A percentile compares a stretch with the other conserved stretches of the same genome.
phyloP scores from a whole-genome alignment of 1,284 basidiomycete genomes.

The Omphalotus olearius region DNA sequence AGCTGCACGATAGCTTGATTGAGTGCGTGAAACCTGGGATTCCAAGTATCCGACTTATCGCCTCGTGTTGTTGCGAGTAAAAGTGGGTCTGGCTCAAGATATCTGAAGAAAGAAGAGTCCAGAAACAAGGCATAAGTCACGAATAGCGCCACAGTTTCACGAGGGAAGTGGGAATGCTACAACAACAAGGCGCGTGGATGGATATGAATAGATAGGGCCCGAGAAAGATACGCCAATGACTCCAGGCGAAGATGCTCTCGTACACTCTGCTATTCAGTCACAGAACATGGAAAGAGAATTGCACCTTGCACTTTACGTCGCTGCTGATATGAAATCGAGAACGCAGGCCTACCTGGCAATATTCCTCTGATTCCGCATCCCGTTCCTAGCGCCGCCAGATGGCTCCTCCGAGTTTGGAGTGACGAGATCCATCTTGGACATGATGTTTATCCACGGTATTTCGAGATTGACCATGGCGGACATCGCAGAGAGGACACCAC shows the following conservation, averaged over 20 bases:
- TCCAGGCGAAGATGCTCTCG: too few species aligned
- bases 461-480: conserved; percentile 98
- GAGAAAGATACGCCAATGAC: background rate
- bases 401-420: conserved; percentile 60
- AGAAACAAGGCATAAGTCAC: conserved; percentile 4
- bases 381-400: conserved; percentile 63
- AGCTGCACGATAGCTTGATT: conserved; percentile 95
- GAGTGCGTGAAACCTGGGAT: conserved; percentile 88
- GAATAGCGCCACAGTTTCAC: too few species aligned
- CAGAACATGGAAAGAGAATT: background rate
- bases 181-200: too few species aligned
- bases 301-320: background rate
- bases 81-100: conserved; percentile 95
- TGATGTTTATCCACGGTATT: conserved; percentile 94
- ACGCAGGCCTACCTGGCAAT: conserved; percentile 62
- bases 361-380: conserved; percentile 65
- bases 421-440: conserved; percentile 99
- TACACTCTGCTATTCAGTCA: background rate
- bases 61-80: conserved; percentile 68
- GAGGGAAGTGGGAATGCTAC: too few species aligned
- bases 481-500: conserved; percentile 98
- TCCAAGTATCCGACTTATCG: conserved; percentile 60
- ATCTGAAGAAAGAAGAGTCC: conserved; percentile 44
- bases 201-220: background rate
- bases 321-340: background rate